Percentiles rank a stretch among this genome's conserved stretches.
Evolutionary conservation across 139 green algal genomes (phyloP).

Genomic region (Coccomyxa sp.): DNA sequence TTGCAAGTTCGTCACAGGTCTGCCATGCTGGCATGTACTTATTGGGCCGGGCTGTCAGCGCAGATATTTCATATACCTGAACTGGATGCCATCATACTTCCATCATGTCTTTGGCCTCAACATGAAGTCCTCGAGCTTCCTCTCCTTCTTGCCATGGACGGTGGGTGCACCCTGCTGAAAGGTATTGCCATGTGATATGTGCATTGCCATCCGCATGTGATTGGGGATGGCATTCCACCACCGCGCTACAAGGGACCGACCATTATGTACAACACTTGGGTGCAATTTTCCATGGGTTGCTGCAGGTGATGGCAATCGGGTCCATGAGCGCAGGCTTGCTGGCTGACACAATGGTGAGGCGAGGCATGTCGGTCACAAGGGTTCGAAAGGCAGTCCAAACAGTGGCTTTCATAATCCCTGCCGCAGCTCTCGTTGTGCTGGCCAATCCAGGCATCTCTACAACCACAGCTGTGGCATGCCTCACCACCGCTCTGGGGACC

Average conservation of each 20-base stretch:
- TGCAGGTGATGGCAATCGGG: constrained; percentile 71
- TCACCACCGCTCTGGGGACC: constrained; percentile 74
- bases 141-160: constrained; percentile 82
- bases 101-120: constrained; percentile 58
- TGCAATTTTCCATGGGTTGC: not conserved
- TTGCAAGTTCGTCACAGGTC: no score
- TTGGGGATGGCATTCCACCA: no score
- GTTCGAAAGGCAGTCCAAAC: constrained; percentile 57
- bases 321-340: constrained; percentile 55
- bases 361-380: constrained; percentile 28
- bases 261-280: no score
- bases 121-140: constrained; percentile 56
- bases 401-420: constrained; percentile 73
- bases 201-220: no score
- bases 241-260: no score
- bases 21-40: no score
- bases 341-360: constrained; percentile 61
- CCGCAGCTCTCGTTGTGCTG: constrained; percentile 61
- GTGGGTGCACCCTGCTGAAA: constrained; percentile 11
- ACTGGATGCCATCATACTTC: constrained; percentile 94
- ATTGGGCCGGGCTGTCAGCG: not conserved
- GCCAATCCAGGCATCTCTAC: constrained; percentile 23
- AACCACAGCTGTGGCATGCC: constrained; percentile 40
- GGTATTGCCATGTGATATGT: constrained; percentile 82
- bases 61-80: constrained; percentile 90